Base-by-base conservation (phyloP, 1,284 basidiomycete species). In the Heliocybe sulcata region DNA sequence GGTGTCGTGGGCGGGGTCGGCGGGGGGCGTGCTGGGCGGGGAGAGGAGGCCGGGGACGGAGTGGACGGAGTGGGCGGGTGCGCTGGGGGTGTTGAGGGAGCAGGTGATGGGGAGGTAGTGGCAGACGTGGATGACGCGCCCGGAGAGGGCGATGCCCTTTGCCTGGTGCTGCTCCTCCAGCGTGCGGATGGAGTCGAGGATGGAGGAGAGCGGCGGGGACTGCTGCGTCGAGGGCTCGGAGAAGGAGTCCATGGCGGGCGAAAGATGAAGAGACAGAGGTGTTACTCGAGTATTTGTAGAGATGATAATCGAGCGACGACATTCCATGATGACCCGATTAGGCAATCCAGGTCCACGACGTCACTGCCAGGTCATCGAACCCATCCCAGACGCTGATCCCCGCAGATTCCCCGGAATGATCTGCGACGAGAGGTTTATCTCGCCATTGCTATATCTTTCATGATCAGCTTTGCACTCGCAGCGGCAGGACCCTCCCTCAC, bases 71-170 rank as follows among this genome's bases (percentile, higher is more conserved):
- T 9, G 9, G 42, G 77, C 82, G 52, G 60, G 61, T 49, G 61
- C 53, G 27, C 63, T 59, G n/a, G 62, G 56, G 35, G 62, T 67
- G 19, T 72, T 67, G 61, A 90, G 77, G 22, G 83, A 79, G 14
- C 81, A 77, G 22, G 75, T 71, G 63, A 92, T 73, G 57, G 90
- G 90, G 54, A 92, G 81, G 65, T 90, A 89, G 68, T 92, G 90
- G 70, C 85, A 89, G 60, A 94, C 84, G 63, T 95, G 92, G 61
- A 95, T 80, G 67, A 95, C 89, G 51, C 92, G 82, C 4, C 92
- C 93, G 4, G 87, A 87, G 54, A 95, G 80, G 1, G 79, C 75
- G 55, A 88, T 79, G 50, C 84, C 87, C 56, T 85, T 81, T 1
- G 80, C 79, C 53, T 72, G 74, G 69, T 90, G 87, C 48, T 86